Evolutionary conservation across 495 filamentous ascomycete genomes (phyloP), one percentile per base, ranked within the genome.

Genomic region (Penicillium maclennaniae): DNA sequence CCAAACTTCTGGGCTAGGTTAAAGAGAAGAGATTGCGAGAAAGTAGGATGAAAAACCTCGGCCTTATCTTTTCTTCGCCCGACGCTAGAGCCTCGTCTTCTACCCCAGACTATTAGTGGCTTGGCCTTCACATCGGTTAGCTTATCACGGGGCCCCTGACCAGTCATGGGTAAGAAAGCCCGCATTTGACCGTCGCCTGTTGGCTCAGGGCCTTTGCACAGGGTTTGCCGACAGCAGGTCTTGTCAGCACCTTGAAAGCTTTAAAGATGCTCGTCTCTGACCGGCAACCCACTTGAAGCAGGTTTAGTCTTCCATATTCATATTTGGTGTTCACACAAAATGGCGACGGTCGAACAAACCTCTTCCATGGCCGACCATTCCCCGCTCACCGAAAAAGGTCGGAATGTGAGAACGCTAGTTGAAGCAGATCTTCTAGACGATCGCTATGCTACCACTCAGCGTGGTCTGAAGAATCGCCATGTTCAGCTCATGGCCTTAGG

Each of bases 401-500:
- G 45, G 8, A 39, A 52, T 0, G 53, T 66, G 6, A 46, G 55
- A n/a, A 52, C 53, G 8, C 40, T 75, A 45, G 62, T 75, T 36
- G 69, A 71, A 54, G 65, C 61, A 9, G 66, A 73, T 21, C 53
- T 71, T 20, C 61, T 72, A n/a, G 70, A 73, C 49, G 63, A 69
- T 45, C 64, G 67, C 5, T 77, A 77, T 59, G 56, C 59, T 17
- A 61, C 59, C 8, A 77, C 74, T 46, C 51, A 73, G 51, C 72
- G 72, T 25, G 74, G 72, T 10, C 59, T 79, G 43, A 71, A 73
- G 51, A 82, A 71, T 16, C 76, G 83, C 43, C 84, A 87, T 56
- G 73, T 85, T 23, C 83, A 87, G 64, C 77, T 88, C 52, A 85
- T 87, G 55, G 83, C 85, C 1, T 72, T 88, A 6, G 85, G 84